Evolutionary conservation across 1,139 yeast genomes (phyloP).

Genomic region (Geotrichum bryndzae): DNA sequence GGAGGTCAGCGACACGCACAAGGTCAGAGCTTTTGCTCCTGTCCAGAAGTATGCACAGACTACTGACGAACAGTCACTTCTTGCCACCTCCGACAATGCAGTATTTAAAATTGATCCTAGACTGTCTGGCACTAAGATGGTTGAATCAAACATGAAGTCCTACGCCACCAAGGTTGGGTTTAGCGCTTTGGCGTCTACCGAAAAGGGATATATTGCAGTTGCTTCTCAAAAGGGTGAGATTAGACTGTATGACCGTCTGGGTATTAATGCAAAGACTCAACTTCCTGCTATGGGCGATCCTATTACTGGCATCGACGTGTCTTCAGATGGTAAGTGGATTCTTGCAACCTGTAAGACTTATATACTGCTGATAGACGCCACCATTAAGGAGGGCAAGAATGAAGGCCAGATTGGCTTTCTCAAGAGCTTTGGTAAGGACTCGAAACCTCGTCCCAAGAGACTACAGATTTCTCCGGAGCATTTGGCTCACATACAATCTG

Average conservation of each 20-base stretch:
- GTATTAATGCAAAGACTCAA: constrained; percentile 67
- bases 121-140: constrained; percentile 49
- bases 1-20: constrained; percentile 42
- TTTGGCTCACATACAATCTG: constrained; percentile 53
- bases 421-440: constrained; percentile 56
- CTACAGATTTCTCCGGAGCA: constrained; percentile 68
- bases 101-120: constrained; percentile 78
- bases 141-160: constrained; percentile 48
- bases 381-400: constrained; percentile 56
- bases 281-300: constrained; percentile 79
- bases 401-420: constrained; percentile 60
- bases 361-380: constrained; percentile 60
- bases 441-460: constrained; percentile 64
- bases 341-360: constrained; percentile 73
- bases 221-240: constrained; percentile 73
- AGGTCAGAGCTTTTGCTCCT: constrained; percentile 59
- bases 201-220: constrained; percentile 65
- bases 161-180: constrained; percentile 54
- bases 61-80: constrained; percentile 64
- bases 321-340: constrained; percentile 78
- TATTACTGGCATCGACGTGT: constrained; percentile 58
- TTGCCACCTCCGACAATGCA: constrained; percentile 62
- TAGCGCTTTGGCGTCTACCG: constrained; percentile 64
- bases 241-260: constrained; percentile 63
- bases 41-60: constrained; percentile 65